Conservation (phyloP, 768 basidiomycete genomes). For the Imleria badia region DNA sequence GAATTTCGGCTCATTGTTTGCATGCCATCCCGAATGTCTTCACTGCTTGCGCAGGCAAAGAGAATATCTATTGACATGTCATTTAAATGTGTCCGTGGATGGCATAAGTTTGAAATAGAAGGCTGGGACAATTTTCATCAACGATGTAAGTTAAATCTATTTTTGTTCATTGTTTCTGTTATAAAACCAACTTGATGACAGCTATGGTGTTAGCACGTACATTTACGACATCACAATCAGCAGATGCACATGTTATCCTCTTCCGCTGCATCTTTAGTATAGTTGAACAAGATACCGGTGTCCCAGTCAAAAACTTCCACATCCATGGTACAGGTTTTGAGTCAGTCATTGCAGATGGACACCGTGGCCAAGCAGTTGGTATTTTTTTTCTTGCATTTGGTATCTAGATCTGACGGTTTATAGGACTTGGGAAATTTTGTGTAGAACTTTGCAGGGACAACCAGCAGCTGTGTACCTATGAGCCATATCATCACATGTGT, state of each 20-base stretch:
- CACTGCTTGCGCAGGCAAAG: too few relatives aligned
- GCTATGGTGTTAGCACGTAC: slow-evolving; percentile 14
- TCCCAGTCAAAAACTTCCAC: not conserved
- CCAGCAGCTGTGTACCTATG: not conserved
- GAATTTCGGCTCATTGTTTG: too few relatives aligned
- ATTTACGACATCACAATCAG: slow-evolving; percentile 28
- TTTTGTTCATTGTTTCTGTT: too few relatives aligned
- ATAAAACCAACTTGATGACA: not conserved
- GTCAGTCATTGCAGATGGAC: slow-evolving; percentile 7
- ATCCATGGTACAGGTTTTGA: slow-evolving; percentile 1
- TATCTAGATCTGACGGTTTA: too few relatives aligned
- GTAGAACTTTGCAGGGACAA: not conserved
- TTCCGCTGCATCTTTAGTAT: slow-evolving; percentile 22
- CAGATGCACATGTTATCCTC: slow-evolving; percentile 25
- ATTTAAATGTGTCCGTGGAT: too few relatives aligned
- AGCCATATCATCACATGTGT: not conserved
- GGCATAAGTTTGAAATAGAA: too few relatives aligned
- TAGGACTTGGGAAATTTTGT: slow-evolving; percentile 8
- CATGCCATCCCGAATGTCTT: too few relatives aligned
- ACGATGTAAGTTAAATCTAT: too few relatives aligned
- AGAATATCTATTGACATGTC: too few relatives aligned
- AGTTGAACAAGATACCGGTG: not conserved
- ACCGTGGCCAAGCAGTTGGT: not conserved
- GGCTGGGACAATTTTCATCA: too few relatives aligned
- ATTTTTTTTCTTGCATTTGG: too few relatives aligned